These are phyloP conservation scores for Claviceps sp. DNA, from an alignment of 2,329 filamentous ascomycete genomes.

Conservation along the genomic window DNA sequence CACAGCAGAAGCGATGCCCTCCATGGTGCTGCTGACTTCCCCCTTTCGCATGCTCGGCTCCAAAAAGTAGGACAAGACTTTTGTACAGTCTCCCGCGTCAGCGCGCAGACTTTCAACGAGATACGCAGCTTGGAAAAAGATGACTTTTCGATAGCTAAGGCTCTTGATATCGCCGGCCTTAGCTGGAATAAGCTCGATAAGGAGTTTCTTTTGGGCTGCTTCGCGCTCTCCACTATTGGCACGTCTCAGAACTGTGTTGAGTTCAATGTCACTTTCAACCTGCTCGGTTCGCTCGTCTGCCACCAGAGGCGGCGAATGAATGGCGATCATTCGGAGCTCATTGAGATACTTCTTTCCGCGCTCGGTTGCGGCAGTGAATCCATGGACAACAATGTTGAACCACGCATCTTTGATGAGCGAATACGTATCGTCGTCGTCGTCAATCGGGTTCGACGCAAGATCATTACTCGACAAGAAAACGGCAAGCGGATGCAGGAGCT, in stretches of 20 bases:
- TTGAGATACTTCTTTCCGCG: conserved; percentile 59
- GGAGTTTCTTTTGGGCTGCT: conserved; percentile 63
- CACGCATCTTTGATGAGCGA: conserved; percentile 78
- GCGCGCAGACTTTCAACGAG: conserved; percentile 82
- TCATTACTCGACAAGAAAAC: conserved; percentile 61
- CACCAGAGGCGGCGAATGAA: conserved; percentile 76
- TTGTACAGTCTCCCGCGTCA: conserved; percentile 77
- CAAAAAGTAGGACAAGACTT: conserved; percentile 83
- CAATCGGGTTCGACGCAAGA: conserved; percentile 32
- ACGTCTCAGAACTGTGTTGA: conserved; percentile 83
- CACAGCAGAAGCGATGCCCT: conserved; percentile 50
- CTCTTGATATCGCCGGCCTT: conserved; percentile 67
- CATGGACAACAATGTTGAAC: conserved; percentile 96
- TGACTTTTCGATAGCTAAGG: conserved; percentile 77
- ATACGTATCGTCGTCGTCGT: conserved; percentile 57
- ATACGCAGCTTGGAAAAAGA: conserved; percentile 84
- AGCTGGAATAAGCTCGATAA: conserved; percentile 60
- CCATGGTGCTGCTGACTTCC: conserved; percentile 52
- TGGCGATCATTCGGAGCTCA: conserved; percentile 72
- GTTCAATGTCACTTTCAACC: conserved; percentile 88
- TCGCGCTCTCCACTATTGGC: conserved; percentile 72
- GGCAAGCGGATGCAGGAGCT: conserved; percentile 78
- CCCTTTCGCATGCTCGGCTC: conserved; percentile 67
- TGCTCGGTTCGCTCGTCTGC: conserved; percentile 81
- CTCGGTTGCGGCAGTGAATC: conserved; percentile 64